Conservation (phyloP, 2,329 filamentous ascomycete genomes). For the Akanthomyces muscarius region DNA sequence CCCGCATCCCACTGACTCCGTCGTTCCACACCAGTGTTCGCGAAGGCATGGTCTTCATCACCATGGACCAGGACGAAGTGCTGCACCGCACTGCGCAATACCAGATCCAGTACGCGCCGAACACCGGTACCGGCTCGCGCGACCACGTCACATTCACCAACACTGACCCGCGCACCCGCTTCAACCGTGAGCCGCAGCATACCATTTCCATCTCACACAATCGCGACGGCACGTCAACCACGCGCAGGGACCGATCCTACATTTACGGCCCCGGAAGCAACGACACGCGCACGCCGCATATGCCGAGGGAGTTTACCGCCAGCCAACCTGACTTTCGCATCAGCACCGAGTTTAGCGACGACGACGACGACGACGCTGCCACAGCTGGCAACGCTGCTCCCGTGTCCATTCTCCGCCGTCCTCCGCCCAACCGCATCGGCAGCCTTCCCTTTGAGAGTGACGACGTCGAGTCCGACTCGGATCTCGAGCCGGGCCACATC, state of each 20-base stretch:
- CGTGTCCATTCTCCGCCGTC: slow-evolving; percentile 31
- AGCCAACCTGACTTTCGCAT: slow-evolving; percentile 49
- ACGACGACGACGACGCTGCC: slow-evolving; percentile 47
- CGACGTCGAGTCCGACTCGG: slow-evolving; percentile 34
- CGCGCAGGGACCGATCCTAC: slow-evolving; percentile 43
- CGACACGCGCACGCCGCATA: slow-evolving; percentile 48
- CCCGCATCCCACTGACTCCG: slow-evolving; percentile 17
- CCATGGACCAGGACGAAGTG: slow-evolving; percentile 78
- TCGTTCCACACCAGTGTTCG: slow-evolving; percentile 58
- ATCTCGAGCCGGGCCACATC: slow-evolving; percentile 28
- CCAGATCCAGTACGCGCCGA: slow-evolving; percentile 60
- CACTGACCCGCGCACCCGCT: slow-evolving; percentile 13
- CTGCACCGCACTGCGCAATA: slow-evolving; percentile 70
- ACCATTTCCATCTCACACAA: slow-evolving; percentile 52
- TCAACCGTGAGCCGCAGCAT: slow-evolving; percentile 24
- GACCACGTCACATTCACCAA: slow-evolving; percentile 4
- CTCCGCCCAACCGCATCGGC: slow-evolving; percentile 49
- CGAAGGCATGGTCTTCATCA: slow-evolving; percentile 87
- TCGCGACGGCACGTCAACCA: slow-evolving; percentile 47
- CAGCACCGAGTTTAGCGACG: slow-evolving; percentile 58
- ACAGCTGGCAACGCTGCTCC: slow-evolving; percentile 13
- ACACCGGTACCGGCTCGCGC: not conserved
- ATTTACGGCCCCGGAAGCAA: slow-evolving; percentile 40
- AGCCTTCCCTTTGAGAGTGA: slow-evolving; percentile 49
- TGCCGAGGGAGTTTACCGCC: slow-evolving; percentile 52